Percentiles rank a stretch among this genome's conserved stretches.
Evolutionary conservation across 2,329 filamentous ascomycete genomes (phyloP).

Genomic region (Fusarium drepaniforme): DNA sequence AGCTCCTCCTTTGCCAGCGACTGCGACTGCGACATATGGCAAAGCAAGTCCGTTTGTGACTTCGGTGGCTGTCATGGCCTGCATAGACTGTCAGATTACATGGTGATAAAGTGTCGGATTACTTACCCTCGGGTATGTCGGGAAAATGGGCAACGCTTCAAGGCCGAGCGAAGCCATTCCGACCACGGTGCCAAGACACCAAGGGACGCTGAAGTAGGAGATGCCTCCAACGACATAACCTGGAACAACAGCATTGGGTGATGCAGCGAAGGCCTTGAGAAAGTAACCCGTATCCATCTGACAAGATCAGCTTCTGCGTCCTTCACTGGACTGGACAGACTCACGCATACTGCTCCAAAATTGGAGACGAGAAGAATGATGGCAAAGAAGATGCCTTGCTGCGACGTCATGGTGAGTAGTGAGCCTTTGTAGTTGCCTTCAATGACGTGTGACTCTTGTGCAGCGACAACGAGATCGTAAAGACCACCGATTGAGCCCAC

Average conservation of each 20-base stretch:
- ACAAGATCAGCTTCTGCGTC: background rate
- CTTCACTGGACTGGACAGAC: background rate
- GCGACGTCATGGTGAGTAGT: slow-evolving; percentile 82
- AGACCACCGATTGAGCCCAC: slow-evolving; percentile 81
- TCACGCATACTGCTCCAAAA: slow-evolving; percentile 79
- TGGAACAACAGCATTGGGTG: slow-evolving; percentile 84
- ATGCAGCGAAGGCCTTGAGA: slow-evolving; percentile 91
- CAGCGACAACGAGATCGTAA: slow-evolving; percentile 80
- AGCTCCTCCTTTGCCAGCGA: slow-evolving; percentile 85
- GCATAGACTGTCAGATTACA: too few species aligned
- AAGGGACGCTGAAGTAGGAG: slow-evolving; percentile 91
- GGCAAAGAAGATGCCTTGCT: slow-evolving; percentile 86
- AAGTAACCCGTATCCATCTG: slow-evolving; percentile 86
- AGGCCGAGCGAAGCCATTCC: slow-evolving; percentile 78
- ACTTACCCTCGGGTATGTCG: slow-evolving; percentile 19
- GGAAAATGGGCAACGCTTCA: slow-evolving; percentile 14
- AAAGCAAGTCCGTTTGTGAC: slow-evolving; percentile 86
- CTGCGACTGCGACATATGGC: slow-evolving; percentile 84
- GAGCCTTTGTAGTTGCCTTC: slow-evolving; percentile 83
- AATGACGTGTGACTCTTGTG: slow-evolving; percentile 77
- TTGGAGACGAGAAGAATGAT: slow-evolving; percentile 88
- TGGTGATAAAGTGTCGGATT: too few species aligned
- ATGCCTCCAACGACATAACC: slow-evolving; percentile 89
- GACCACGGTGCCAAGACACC: slow-evolving; percentile 88
- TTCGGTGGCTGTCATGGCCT: slow-evolving; percentile 57